These are phyloP conservation scores for Arthrinium puccinioides DNA, from an alignment of 2,329 filamentous ascomycete genomes.

Conservation along the genomic window DNA sequence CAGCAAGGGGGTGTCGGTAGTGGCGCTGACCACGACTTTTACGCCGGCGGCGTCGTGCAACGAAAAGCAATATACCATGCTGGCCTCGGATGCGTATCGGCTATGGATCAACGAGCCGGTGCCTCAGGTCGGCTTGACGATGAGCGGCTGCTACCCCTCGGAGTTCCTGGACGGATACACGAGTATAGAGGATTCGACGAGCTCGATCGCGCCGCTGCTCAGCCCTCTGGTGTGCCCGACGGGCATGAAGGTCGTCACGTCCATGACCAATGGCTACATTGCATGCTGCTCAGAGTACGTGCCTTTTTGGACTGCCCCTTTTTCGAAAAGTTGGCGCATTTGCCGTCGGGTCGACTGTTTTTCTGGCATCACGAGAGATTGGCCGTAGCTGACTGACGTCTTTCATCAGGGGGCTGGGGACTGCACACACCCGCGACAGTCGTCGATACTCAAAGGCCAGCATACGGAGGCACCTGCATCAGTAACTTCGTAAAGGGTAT, in stretches of 20 bases:
- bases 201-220: conserved; percentile 13
- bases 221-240: conserved; percentile 14
- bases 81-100: conserved; percentile 11
- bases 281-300: conserved; percentile 15
- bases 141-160: conserved; percentile 13
- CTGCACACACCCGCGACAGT: conserved; percentile 3
- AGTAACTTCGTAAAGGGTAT: conserved; percentile 10
- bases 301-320: neutral
- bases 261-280: conserved; percentile 8
- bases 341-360: no score
- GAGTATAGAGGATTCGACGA: conserved; percentile 7
- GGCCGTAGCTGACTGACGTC: no score
- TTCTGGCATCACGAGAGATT: no score
- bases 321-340: neutral
- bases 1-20: neutral
- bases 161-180: conserved; percentile 14
- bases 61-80: conserved; percentile 9
- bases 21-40: conserved; percentile 13
- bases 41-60: conserved; percentile 12
- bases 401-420: neutral
- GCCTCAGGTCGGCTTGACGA: conserved; percentile 9
- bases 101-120: conserved; percentile 17
- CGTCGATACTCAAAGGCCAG: conserved; percentile 12
- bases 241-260: conserved; percentile 7
- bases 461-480: conserved; percentile 15